Conservation (phyloP, 495 filamentous ascomycete genomes). For the Hypoxylon lienhwacheense region DNA sequence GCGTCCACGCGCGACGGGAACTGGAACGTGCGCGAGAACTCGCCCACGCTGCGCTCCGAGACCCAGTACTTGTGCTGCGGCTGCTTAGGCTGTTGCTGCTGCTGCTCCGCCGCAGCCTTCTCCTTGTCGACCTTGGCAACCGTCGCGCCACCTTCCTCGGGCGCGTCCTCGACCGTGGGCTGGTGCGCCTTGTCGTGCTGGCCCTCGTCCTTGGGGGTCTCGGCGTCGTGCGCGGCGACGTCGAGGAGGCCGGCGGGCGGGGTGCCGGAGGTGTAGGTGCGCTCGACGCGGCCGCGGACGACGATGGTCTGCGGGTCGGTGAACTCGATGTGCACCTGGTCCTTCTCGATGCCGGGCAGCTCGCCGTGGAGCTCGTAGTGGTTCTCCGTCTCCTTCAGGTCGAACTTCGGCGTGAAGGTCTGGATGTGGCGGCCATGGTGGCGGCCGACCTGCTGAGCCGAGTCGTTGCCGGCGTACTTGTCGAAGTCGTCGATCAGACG, state of each 20-base stretch:
- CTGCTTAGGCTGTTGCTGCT: conserved; percentile 39
- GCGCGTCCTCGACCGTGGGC: conserved; percentile 67
- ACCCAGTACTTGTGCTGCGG: conserved; percentile 70
- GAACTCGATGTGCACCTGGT: conserved; percentile 82
- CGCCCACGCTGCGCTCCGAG: conserved; percentile 75
- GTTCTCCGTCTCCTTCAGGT: conserved; percentile 68
- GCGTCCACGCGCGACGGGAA: conserved; percentile 78
- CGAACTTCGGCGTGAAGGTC: conserved; percentile 76
- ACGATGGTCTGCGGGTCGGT: conserved; percentile 74
- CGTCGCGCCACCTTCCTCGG: conserved; percentile 26
- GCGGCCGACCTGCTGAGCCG: conserved; percentile 25
- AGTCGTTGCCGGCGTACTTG: conserved; percentile 43
- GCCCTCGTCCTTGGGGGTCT: conserved; percentile 39
- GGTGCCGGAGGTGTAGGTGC: conserved; percentile 51
- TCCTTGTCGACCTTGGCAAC: conserved; percentile 36
- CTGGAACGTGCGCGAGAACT: conserved; percentile 76
- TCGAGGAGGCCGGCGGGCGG: conserved; percentile 44
- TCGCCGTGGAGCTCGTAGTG: conserved; percentile 85
- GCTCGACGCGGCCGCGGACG: conserved; percentile 69
- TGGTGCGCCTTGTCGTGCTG: conserved; percentile 49
- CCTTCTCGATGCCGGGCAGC: conserved; percentile 78
- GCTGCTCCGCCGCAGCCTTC: conserved; percentile 34
- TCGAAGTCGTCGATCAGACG: conserved; percentile 77
- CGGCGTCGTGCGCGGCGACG: too few relatives aligned
- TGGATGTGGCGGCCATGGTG: conserved; percentile 33